A percentile compares a stretch with the other conserved stretches of the same genome.
These are phyloP conservation scores for Marasmius oreades DNA, from an alignment of 1,284 basidiomycete species.

Conservation along the genomic window DNA sequence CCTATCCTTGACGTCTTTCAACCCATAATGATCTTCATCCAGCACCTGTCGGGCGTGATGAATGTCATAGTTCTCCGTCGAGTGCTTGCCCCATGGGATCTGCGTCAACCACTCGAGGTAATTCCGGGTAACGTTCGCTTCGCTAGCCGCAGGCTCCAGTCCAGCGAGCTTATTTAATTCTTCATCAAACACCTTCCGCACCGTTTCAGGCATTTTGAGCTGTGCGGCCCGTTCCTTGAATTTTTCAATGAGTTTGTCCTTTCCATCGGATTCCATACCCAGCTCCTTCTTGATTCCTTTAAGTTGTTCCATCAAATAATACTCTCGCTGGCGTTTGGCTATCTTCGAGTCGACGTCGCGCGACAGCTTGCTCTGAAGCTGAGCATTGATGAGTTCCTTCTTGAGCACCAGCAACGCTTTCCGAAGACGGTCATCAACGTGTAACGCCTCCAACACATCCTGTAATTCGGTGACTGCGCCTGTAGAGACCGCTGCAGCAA, in stretches of 20 bases:
- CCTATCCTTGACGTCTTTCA: conserved; percentile 94
- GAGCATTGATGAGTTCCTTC: conserved; percentile 97
- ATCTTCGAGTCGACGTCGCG: conserved; percentile 97
- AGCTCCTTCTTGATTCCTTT: conserved; percentile 99
- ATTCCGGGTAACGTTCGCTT: conserved; percentile 95
- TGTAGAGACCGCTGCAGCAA: conserved; percentile 93
- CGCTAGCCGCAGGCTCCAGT: conserved; percentile 90
- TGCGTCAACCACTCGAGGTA: conserved; percentile 96
- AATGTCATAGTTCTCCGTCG: conserved; percentile 92
- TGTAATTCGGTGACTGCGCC: conserved; percentile 92
- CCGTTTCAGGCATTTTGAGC: conserved; percentile 91
- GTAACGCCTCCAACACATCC: conserved; percentile 86
- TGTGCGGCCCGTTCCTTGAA: conserved; percentile 87
- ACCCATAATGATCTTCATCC: conserved; percentile 95
- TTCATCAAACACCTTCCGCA: conserved; percentile 95
- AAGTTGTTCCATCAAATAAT: conserved; percentile 98
- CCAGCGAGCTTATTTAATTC: conserved; percentile 91
- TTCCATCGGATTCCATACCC: conserved; percentile 95
- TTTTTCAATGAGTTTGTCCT: conserved; percentile 96
- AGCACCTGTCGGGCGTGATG: conserved; percentile 81
- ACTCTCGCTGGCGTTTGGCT: conserved; percentile 95
- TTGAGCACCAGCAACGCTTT: conserved; percentile 93
- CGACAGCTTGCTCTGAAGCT: conserved; percentile 92
- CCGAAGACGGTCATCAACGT: conserved; percentile 86
- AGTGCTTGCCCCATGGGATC: conserved; percentile 97